A percentile compares a stretch with the other conserved stretches of the same genome.
These are phyloP conservation scores for Puccinellia tenuiflora DNA, from an alignment of 176 grass and related monocot genomes.

Conservation along the genomic window DNA sequence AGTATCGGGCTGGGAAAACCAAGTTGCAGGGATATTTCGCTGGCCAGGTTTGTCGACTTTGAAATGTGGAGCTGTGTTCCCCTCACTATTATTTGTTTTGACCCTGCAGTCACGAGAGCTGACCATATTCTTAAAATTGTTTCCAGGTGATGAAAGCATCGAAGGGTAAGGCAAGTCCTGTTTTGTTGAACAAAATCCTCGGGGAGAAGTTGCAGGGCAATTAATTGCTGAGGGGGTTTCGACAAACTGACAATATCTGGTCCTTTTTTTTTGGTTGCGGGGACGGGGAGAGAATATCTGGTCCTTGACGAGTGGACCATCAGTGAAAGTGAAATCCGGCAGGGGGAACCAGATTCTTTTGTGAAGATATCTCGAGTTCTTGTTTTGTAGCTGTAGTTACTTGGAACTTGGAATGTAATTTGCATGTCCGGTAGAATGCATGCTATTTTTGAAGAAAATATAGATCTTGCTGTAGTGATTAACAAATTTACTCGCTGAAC, in stretches of 20 bases:
- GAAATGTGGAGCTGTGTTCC: background rate
- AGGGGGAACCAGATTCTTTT: background rate
- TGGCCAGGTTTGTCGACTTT: slow-evolving; percentile 58
- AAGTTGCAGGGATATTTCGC: slow-evolving; percentile 90
- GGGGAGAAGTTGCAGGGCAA: slow-evolving; percentile 31
- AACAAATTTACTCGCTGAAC: background rate
- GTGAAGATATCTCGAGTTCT: background rate
- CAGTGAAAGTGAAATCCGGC: background rate
- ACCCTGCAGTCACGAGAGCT: background rate
- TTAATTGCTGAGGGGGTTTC: background rate
- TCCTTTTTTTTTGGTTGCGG: no score
- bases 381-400: background rate
- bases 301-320: no score
- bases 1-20: slow-evolving; percentile 50
- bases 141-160: slow-evolving; percentile 96
- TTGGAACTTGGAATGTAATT: background rate
- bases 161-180: slow-evolving; percentile 90
- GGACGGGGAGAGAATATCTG: no score
- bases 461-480: background rate
- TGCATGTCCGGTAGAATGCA: background rate
- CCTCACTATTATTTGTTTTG: background rate
- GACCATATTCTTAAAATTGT: slow-evolving; percentile 22
- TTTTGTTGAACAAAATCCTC: slow-evolving; percentile 49
- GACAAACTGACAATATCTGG: background rate
- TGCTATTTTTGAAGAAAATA: background rate